These are phyloP conservation scores for Sungouiozyma ichnusensis DNA, from an alignment of 805 yeast species.

Conservation along the genomic window DNA sequence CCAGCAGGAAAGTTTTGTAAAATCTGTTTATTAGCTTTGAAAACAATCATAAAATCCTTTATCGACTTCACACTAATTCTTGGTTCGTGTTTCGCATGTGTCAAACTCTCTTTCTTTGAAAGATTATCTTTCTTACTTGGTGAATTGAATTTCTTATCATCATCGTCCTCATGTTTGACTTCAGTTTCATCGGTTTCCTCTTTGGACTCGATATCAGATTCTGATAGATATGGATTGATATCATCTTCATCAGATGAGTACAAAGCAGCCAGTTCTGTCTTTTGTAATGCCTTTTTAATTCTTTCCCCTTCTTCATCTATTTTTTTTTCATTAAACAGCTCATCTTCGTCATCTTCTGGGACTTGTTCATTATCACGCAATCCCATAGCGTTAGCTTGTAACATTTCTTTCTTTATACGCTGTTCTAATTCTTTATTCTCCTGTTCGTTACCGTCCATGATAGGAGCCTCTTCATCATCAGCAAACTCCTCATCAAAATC, in stretches of 20 bases:
- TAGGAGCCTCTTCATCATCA: conserved; percentile 98
- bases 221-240: conserved; percentile 69
- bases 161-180: conserved; percentile 32
- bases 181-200: conserved; percentile 32
- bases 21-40: conserved; percentile 54
- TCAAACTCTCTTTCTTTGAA: conserved; percentile 6
- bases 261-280: conserved; percentile 70
- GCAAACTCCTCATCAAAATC: conserved; percentile 96
- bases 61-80: conserved; percentile 33
- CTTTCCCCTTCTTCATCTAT: conserved; percentile 88
- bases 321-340: conserved; percentile 60
- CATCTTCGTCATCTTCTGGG: conserved; percentile 60
- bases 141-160: conserved; percentile 19
- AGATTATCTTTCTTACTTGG: conserved; percentile 19
- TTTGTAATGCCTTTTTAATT: conserved; percentile 70
- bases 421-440: conserved; percentile 84
- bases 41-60: conserved; percentile 45
- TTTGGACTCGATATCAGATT: conserved; percentile 54
- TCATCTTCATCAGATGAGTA: conserved; percentile 82
- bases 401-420: conserved; percentile 75
- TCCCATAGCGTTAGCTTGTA: conserved; percentile 65
- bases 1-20: conserved; percentile 64
- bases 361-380: conserved; percentile 48
- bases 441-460: conserved; percentile 90
- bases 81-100: conserved; percentile 20